phyloP scores from a whole-genome alignment of 805 yeast species.

The Lipomyces starkeyi region DNA sequence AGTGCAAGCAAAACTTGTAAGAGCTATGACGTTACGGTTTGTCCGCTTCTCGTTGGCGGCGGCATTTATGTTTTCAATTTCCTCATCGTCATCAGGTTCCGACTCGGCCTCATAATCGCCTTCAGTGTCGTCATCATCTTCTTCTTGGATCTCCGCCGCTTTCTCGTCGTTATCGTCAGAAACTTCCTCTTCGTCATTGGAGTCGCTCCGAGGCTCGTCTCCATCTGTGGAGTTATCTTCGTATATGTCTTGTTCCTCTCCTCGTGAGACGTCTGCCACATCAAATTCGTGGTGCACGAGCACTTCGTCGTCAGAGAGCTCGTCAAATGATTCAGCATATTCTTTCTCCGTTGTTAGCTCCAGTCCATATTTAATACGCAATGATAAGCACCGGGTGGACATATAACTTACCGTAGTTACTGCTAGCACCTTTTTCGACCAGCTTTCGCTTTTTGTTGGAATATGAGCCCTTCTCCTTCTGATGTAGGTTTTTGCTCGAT shows the following conservation, averaged over 20 bases:
- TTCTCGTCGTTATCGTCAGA: conserved; percentile 37
- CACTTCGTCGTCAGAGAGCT: conserved; percentile 28
- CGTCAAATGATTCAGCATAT: conserved; percentile 4
- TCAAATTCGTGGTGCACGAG: conserved; percentile 36
- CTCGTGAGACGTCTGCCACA: conserved; percentile 18
- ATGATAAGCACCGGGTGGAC: neutral
- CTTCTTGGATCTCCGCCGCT: conserved; percentile 38
- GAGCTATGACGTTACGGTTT: conserved; percentile 19
- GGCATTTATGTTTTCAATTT: conserved; percentile 36
- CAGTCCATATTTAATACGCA: neutral
- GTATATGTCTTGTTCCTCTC: conserved; percentile 24
- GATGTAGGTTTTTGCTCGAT: neutral
- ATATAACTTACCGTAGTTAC: neutral
- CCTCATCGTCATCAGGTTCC: conserved; percentile 46
- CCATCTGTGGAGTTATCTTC: conserved; percentile 38
- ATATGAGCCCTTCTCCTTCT: neutral
- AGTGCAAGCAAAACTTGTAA: neutral
- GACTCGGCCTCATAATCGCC: conserved; percentile 39
- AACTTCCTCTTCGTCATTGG: conserved; percentile 36
- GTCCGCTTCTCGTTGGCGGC: conserved; percentile 32
- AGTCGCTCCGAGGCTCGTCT: conserved; percentile 35
- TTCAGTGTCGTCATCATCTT: conserved; percentile 37
- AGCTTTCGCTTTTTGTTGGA: conserved; percentile 14
- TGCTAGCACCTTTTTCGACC: conserved; percentile 14
- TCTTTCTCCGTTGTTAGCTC: conserved; percentile 8